These are phyloP conservation scores for Collybia sp. DNA, from an alignment of 768 basidiomycete species.

Conservation along the genomic window DNA sequence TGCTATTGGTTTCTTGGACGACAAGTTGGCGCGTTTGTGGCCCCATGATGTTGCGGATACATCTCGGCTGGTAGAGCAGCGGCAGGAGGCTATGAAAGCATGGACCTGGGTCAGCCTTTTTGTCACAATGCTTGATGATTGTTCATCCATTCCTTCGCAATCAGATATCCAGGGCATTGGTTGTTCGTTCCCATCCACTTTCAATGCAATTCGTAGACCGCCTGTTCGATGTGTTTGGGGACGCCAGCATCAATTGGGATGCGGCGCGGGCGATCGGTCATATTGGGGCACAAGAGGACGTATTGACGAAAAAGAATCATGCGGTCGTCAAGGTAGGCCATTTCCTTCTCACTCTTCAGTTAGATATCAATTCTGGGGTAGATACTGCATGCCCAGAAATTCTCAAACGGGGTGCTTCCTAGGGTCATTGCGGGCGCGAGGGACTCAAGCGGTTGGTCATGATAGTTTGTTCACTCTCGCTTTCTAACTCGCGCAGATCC, in stretches of 20 bases:
- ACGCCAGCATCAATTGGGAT: constrained; percentile 58
- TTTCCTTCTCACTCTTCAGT: background rate
- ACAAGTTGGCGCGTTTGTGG: constrained; percentile 47
- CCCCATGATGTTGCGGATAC: constrained; percentile 33
- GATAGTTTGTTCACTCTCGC: no score
- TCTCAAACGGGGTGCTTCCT: constrained; percentile 68
- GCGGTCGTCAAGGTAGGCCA: constrained; percentile 68
- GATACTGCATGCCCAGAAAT: constrained; percentile 74
- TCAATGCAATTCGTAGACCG: constrained; percentile 54
- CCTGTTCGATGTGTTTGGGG: constrained; percentile 68
- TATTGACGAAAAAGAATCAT: constrained; percentile 75
- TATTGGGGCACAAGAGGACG: constrained; percentile 52
- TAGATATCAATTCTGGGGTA: constrained; percentile 21
- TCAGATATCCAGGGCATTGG: constrained; percentile 76
- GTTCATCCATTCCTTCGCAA: background rate
- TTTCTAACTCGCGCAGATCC: constrained; percentile 9
- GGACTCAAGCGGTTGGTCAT: constrained; percentile 42
- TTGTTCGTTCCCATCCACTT: constrained; percentile 65
- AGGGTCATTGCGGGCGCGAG: constrained; percentile 67
- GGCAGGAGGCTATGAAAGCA: constrained; percentile 46
- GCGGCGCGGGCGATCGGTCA: constrained; percentile 76
- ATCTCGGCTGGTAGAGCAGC: constrained; percentile 24
- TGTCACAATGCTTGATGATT: background rate
- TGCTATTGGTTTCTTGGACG: constrained; percentile 36
- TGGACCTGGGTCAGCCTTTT: constrained; percentile 64